Evolutionary conservation across 1,284 basidiomycete genomes (phyloP), one percentile per base, ranked within the genome.

Genomic region (Porodaedalea pini): DNA sequence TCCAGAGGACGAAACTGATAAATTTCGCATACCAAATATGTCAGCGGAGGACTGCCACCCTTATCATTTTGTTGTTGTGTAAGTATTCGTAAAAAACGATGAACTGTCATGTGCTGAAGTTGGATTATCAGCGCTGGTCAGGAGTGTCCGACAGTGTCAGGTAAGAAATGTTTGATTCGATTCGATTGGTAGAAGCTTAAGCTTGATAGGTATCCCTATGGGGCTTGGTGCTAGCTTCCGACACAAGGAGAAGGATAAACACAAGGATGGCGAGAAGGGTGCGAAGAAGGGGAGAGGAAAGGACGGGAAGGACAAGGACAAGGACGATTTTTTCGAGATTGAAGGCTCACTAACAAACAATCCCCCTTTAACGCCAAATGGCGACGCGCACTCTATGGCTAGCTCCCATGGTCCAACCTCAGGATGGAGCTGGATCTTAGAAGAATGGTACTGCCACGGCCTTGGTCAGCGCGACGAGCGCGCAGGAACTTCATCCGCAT

Each of bases 41-140:
- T 66, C 79, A 11, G 58, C 71, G 1, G 81, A 83, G 43, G 71
- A 75, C 15, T 67, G 67, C 17, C 91, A 93, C 69, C 88, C 89
- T 5, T 93, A 90, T 68, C 91, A 93, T 70, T 70, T 93, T 15
- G 73, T 93, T 19, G 81, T 93, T 21, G 79, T 93, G 87, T 87
- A 65, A 69, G 85, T 37, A 31, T 34, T 50, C 40, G 51, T 57
- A 36, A 40, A 54, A 17, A 21, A 60, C 37, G 54, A n/a, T 57
- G 51, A 19, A 19, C 27, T n/a, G 23, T 52, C 31, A 29, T 57
- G 37, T 48, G 40, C 44, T 61, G 49, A 61, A 61, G 11, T 51
- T 53, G 53, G 57, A 59, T 67, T 32, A 57, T 31, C 62, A 90
- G 87, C 57, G 90, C 90, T 27, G 90, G 90, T 17, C 90, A 93